phyloP scores from a whole-genome alignment of 768 basidiomycete species.

The Tricholoma furcatifolium region DNA sequence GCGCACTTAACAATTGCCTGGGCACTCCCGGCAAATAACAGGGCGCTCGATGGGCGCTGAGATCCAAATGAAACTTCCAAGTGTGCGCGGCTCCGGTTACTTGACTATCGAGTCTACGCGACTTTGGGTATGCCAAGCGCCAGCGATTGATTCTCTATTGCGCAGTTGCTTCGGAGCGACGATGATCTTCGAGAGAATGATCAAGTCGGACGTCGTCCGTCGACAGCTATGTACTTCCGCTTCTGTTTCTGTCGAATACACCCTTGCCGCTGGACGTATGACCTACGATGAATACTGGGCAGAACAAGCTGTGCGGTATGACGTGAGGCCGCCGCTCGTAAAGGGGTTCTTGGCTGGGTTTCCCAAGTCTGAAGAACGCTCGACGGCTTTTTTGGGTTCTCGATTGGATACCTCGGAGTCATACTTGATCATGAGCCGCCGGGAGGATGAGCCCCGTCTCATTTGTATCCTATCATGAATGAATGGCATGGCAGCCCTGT shows the following conservation, averaged over 20 bases:
- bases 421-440: neutral
- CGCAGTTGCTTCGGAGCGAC: slow-evolving; percentile 23
- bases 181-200: neutral
- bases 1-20: slow-evolving; percentile 20
- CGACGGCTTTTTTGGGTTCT: slow-evolving; percentile 30
- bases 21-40: slow-evolving; percentile 27
- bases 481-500: no score
- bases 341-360: slow-evolving; percentile 17
- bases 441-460: neutral
- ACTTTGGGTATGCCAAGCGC: slow-evolving; percentile 39
- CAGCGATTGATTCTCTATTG: slow-evolving; percentile 30
- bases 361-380: slow-evolving; percentile 47
- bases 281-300: slow-evolving; percentile 37
- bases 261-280: slow-evolving; percentile 22
- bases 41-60: slow-evolving; percentile 22
- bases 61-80: no score
- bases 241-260: slow-evolving; percentile 19
- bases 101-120: slow-evolving; percentile 45
- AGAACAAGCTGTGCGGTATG: slow-evolving; percentile 30
- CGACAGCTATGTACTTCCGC: slow-evolving; percentile 1
- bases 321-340: slow-evolving; percentile 20
- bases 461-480: no score
- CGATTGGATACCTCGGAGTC: neutral
- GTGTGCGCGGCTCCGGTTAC: slow-evolving; percentile 12
- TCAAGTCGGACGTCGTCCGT: neutral